Base-by-base conservation (phyloP, 2,329 filamentous ascomycete genomes). In the Pseudocercospora macadamiae region DNA sequence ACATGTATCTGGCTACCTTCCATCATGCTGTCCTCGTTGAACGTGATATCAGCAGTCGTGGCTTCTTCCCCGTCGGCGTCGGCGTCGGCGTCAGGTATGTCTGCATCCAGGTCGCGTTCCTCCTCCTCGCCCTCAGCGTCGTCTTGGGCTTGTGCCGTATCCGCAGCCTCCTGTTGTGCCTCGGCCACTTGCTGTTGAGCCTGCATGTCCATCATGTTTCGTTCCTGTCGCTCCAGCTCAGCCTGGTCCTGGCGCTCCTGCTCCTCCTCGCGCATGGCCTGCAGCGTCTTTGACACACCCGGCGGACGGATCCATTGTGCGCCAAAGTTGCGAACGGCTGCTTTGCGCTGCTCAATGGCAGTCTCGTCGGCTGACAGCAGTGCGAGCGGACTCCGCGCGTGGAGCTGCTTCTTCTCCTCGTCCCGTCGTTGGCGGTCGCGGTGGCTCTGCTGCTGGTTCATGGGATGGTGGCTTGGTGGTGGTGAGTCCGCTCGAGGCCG, bases 291-390 rank as follows among this genome's bases (percentile, higher is more conserved):
- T 57, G 86, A 75, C 55, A 96, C 83, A 6, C 93, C 95, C 0
- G 91, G 92, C 0, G 95, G 95, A 59, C 89, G 90, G 56, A 99
- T 87, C 95, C 95, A 99, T 44, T 84, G 85, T 65, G 88, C 89
- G 60, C 95, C 95, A 71, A 96, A 97, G 69, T 92, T 90, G 48
- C 89, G 85, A 26, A 97, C 89, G 65, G 93, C 91, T 48, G 85
- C 78, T 70, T 93, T 91, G 47, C 93, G 90, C 7, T 88, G 83
- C 55, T 88, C 84, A 64, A 96, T 83, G 58, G 86, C 83, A 61
- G 86, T 83, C 77, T 97, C 95, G 72, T 97, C 93, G 39, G 85
- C 78, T 23, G 84, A 81, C 9, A 96, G 84, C 1, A 87, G 82
- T 8, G 88, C 84, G 3, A 96, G 85, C 2, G 83, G 81, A 23